phyloP scores from a whole-genome alignment of 352 stramenopile species.

The Globisporangium emineosum region DNA sequence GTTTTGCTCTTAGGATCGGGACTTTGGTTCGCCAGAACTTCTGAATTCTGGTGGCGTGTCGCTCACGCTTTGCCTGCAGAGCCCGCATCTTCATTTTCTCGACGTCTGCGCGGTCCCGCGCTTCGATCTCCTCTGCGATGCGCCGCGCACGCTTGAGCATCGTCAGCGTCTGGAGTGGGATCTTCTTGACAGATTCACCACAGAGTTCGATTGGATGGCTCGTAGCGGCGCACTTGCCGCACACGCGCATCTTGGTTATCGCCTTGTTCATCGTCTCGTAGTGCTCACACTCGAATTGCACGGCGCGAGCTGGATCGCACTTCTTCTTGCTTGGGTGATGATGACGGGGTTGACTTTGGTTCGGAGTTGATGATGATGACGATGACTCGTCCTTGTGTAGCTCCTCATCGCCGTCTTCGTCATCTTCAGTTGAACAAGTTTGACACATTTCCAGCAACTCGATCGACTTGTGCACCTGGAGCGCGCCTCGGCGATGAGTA shows the following conservation, averaged over 20 bases:
- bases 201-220: slow-evolving; percentile 46
- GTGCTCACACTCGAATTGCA: slow-evolving; percentile 46
- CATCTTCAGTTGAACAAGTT: slow-evolving; percentile 20
- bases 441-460: slow-evolving; percentile 46
- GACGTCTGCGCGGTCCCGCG: slow-evolving; percentile 40
- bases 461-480: slow-evolving; percentile 39
- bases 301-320: slow-evolving; percentile 17
- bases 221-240: slow-evolving; percentile 34
- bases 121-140: slow-evolving; percentile 33
- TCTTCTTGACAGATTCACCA: slow-evolving; percentile 23
- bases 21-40: slow-evolving; percentile 40
- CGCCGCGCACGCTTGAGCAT: slow-evolving; percentile 38
- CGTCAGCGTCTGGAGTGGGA: slow-evolving; percentile 36
- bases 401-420: neutral
- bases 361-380: neutral
- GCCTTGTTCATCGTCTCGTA: slow-evolving; percentile 14
- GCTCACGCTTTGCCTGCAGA: slow-evolving; percentile 25
- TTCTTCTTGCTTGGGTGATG: neutral
- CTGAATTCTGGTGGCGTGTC: slow-evolving; percentile 39
- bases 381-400: slow-evolving; percentile 6
- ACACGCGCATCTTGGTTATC: slow-evolving; percentile 28
- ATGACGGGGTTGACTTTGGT: neutral
- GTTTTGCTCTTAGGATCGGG: slow-evolving; percentile 35
- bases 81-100: slow-evolving; percentile 38
- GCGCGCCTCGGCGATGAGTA: slow-evolving; percentile 37